phyloP scores from a whole-genome alignment of 352 stramenopile genomes.

The Phytophthora tubulina region DNA sequence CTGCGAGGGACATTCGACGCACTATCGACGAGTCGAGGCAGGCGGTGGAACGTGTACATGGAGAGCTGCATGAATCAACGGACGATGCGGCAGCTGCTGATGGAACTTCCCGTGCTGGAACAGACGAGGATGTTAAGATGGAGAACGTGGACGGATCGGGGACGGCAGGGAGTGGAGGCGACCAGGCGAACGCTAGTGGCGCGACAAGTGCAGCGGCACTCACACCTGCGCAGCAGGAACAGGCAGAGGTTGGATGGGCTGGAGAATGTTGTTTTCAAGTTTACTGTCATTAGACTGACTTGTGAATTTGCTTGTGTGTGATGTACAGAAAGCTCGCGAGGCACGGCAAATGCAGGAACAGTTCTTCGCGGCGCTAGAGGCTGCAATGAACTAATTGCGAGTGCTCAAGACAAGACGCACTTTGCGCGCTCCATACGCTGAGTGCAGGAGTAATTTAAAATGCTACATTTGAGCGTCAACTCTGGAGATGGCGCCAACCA shows the following conservation, averaged over 20 bases:
- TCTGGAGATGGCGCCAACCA: background rate
- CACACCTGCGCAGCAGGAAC: constrained; percentile 45
- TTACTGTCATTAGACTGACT: constrained; percentile 4
- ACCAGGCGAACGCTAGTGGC: constrained; percentile 14
- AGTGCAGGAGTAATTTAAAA: constrained; percentile 46
- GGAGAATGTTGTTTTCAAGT: background rate
- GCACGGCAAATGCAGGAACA: constrained; percentile 65
- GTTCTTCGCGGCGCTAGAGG: constrained; percentile 73
- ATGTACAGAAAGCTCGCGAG: constrained; percentile 55
- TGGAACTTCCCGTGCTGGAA: constrained; percentile 16
- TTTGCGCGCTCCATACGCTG: no score
- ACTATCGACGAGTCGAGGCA: constrained; percentile 76
- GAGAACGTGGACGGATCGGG: constrained; percentile 45
- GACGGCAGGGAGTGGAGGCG: constrained; percentile 16
- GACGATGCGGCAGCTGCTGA: constrained; percentile 51
- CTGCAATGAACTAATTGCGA: constrained; percentile 46
- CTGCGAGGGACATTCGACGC: constrained; percentile 75
- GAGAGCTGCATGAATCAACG: constrained; percentile 60
- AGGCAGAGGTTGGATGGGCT: constrained; percentile 43
- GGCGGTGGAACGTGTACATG: constrained; percentile 69
- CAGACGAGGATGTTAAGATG: constrained; percentile 63
- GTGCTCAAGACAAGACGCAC: no score
- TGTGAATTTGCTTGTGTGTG: constrained; percentile 2
- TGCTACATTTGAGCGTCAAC: constrained; percentile 26
- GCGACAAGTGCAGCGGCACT: constrained; percentile 17